Evolutionary conservation across 139 green algal genomes (phyloP), one percentile per base, ranked within the genome.

Genomic region (Nannochloris sp.): DNA sequence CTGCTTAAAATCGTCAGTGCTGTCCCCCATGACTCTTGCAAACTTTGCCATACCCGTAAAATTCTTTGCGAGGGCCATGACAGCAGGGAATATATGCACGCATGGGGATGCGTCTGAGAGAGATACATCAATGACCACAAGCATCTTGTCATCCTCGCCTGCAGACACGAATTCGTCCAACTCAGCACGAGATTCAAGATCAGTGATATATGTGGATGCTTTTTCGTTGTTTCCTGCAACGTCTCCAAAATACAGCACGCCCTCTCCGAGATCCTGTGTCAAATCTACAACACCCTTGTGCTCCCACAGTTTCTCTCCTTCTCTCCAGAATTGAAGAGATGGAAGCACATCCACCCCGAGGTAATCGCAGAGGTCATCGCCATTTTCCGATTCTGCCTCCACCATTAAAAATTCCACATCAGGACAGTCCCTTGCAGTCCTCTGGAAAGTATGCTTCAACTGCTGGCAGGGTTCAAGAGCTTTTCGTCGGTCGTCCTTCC

Each of bases 321-420:
- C 25, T 27, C 64, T 50, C 64, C 75, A 92, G 54, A 94, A 94
- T 75, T 92, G 87, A 27, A 94, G 31, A 6, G 82, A 87, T 11
- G 87, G 87, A 27, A 94, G 60, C 25, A 85, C 71, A 23, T 87
- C 69, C 2, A 94, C 72, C 11, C 78, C 75, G 60, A 94, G 73
- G 19, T 69, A 21, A 14, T 88, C 76, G n/a, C 76, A 78, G n/a
- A 92, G 59, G 7, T 60, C 61, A 4, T 67, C 36, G 6, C 65
- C 73, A 19, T 82, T 75, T 25, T 75, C 56, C 9, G 58, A 64
- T 48, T 86, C 85, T n/a, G 76, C 76, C 67, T 87, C 72, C 2
- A 93, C 43, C 1, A 59, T 48, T 14, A 89, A 48, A 55, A 95
- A 95, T 1, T 58, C 59, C 10, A 88, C 85, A 37, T 92, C 85